phyloP scores from a whole-genome alignment of 148 eudicot species.

The Rheum nobile region DNA sequence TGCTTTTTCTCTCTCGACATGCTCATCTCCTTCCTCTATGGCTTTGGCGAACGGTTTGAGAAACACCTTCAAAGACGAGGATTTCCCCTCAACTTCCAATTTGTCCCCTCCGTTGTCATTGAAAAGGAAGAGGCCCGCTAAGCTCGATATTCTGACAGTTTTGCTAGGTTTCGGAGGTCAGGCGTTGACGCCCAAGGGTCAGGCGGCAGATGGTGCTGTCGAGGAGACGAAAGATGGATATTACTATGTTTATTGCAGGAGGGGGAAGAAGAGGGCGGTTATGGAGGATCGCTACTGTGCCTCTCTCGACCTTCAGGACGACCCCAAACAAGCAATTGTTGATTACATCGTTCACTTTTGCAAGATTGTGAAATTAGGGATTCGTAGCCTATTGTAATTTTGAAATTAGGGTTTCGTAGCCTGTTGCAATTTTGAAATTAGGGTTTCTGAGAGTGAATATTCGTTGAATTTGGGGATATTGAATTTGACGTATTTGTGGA shows the following conservation, averaged over 20 bases:
- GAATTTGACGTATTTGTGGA: background rate
- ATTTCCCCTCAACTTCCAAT: constrained; percentile 11
- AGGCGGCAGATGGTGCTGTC: constrained; percentile 18
- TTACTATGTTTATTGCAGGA: constrained; percentile 70
- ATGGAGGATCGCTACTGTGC: constrained; percentile 88
- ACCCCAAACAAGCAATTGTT: constrained; percentile 57
- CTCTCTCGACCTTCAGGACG: constrained; percentile 28
- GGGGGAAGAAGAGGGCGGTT: constrained; percentile 64
- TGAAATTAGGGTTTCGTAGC: background rate
- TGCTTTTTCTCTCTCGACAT: constrained; percentile 11
- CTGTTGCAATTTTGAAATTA: no score
- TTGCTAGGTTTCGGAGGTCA: constrained; percentile 19
- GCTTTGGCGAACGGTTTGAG: constrained; percentile 18
- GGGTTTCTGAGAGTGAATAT: no score
- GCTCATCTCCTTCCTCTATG: constrained; percentile 18
- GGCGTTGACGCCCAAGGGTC: constrained; percentile 16
- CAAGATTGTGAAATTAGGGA: background rate
- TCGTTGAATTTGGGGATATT: background rate
- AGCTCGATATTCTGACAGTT: constrained; percentile 48
- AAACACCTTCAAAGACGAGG: constrained; percentile 11
- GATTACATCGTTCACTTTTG: background rate
- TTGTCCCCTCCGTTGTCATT: constrained; percentile 23
- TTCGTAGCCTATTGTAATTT: background rate
- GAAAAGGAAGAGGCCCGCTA: constrained; percentile 76
- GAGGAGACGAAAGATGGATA: constrained; percentile 64